phyloP scores from a whole-genome alignment of 2,329 filamentous ascomycete genomes.

The Trichoderma guizhouense region DNA sequence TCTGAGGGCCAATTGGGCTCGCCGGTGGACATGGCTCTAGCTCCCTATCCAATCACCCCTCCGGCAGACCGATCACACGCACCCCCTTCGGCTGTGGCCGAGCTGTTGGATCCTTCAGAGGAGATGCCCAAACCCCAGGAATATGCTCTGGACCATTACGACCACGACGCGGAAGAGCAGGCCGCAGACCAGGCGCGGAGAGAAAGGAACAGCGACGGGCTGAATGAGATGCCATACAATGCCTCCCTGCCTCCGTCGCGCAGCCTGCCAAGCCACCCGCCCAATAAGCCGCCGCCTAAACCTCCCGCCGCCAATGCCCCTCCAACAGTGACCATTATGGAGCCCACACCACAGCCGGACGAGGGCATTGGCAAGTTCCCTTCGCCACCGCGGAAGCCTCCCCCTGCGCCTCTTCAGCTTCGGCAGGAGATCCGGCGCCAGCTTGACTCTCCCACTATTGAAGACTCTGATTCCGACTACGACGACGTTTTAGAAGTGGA shows the following conservation, averaged over 20 bases:
- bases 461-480: constrained; percentile 76
- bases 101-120: constrained; percentile 53
- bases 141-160: constrained; percentile 55
- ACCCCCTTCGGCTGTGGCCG: constrained; percentile 43
- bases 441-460: constrained; percentile 40
- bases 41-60: constrained; percentile 63
- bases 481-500: constrained; percentile 72
- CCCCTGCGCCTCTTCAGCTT: constrained; percentile 80
- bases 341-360: constrained; percentile 44
- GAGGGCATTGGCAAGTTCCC: constrained; percentile 50
- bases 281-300: constrained; percentile 51
- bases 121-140: constrained; percentile 60
- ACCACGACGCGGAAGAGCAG: constrained; percentile 52
- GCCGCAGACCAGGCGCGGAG: constrained; percentile 45
- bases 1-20: constrained; percentile 52
- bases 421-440: constrained; percentile 27
- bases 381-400: constrained; percentile 71
- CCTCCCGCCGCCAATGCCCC: constrained; percentile 37
- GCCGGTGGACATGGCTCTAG: constrained; percentile 57
- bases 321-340: constrained; percentile 40
- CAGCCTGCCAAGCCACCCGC: constrained; percentile 50
- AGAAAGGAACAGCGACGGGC: constrained; percentile 40
- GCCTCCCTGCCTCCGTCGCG: constrained; percentile 54
- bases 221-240: constrained; percentile 49
- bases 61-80: constrained; percentile 50